A percentile compares a stretch with the other conserved stretches of the same genome.
Evolutionary conservation across 768 basidiomycete genomes (phyloP).

Genomic region (Termitomyces eurrhizus): DNA sequence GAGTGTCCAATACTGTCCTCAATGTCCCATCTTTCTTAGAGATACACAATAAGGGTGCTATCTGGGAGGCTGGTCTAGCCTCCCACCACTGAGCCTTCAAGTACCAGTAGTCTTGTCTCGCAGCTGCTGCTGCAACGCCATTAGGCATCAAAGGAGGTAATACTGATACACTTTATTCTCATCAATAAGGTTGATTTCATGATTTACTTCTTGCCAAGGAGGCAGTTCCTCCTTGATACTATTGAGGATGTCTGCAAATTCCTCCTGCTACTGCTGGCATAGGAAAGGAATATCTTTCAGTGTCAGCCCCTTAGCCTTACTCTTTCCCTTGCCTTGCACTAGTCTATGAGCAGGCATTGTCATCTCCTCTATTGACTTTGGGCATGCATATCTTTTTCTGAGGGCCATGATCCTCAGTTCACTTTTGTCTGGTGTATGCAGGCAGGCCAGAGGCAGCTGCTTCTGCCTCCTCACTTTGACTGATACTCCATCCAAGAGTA

Average conservation of each 20-base stretch:
- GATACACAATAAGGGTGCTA: constrained; percentile 21
- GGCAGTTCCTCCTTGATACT: neutral
- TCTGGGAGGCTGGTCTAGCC: constrained; percentile 15
- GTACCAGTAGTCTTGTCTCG: constrained; percentile 18
- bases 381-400: too few species aligned
- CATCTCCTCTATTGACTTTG: too few species aligned
- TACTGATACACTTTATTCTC: constrained; percentile 6
- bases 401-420: too few species aligned
- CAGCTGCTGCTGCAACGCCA: too few species aligned
- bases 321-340: too few species aligned
- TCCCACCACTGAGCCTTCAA: constrained; percentile 32
- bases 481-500: too few species aligned
- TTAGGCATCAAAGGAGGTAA: neutral
- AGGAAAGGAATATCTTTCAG: too few species aligned
- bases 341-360: too few species aligned
- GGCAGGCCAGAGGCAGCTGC: too few species aligned
- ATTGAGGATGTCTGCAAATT: constrained; percentile 16
- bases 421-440: too few species aligned
- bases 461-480: too few species aligned
- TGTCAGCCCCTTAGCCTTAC: too few species aligned
- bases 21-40: constrained; percentile 22
- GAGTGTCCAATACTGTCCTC: constrained; percentile 30
- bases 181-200: constrained; percentile 34
- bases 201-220: constrained; percentile 8
- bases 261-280: constrained; percentile 17